phyloP scores from a whole-genome alignment of 164 flowering plant species.

The Umbilicus rupestris region DNA sequence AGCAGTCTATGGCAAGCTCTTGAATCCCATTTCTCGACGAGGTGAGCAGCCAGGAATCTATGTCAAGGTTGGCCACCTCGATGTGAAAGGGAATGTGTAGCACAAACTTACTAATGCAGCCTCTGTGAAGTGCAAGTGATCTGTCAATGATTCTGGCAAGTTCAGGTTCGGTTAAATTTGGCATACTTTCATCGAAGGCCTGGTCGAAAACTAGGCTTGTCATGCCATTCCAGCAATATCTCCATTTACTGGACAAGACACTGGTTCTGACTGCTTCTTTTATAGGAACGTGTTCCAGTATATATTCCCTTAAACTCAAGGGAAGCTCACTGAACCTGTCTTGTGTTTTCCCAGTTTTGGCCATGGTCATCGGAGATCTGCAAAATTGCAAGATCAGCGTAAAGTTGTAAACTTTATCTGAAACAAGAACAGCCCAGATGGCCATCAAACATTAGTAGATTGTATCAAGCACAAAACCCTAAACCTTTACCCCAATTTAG shows the following conservation, averaged over 20 bases:
- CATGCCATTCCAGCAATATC: conserved; percentile 4
- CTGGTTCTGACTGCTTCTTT: conserved; percentile 3
- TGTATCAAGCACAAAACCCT: neutral
- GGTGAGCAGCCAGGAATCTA: neutral
- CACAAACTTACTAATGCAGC: neutral
- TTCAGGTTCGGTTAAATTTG: neutral
- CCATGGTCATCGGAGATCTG: neutral
- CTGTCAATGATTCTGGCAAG: neutral
- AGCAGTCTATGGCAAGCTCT: neutral
- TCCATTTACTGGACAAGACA: neutral
- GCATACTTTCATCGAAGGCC: neutral
- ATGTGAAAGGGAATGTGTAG: neutral
- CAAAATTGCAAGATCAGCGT: neutral
- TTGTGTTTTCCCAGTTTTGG: neutral
- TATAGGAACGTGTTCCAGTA: neutral
- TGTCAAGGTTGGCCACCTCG: neutral
- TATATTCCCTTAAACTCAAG: neutral
- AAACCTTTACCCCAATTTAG: neutral
- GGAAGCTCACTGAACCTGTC: conserved; percentile 4
- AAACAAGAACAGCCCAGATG: neutral
- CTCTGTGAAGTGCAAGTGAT: neutral
- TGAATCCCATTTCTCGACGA: neutral
- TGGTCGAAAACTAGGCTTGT: neutral
- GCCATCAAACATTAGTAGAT: too few species aligned
- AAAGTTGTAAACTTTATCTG: neutral